Evolutionary conservation across 2,329 filamentous ascomycete species (phyloP).

Genomic region (Huntiella abstrusa): DNA sequence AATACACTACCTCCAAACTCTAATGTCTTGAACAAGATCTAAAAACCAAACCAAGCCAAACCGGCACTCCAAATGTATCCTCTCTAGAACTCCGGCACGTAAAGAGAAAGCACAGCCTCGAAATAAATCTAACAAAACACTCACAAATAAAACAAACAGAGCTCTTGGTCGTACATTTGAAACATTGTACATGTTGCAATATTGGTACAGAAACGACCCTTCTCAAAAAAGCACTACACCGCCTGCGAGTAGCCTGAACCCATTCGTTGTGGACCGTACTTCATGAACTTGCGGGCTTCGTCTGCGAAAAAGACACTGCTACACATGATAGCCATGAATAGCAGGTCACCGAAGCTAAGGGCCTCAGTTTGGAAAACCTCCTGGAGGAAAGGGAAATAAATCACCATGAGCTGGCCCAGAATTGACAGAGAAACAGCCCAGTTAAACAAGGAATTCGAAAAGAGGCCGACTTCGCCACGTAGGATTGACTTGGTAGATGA

Average conservation of each 20-base stretch:
- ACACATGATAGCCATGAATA: slow-evolving; percentile 53
- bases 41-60: too few relatives aligned
- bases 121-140: too few relatives aligned
- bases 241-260: slow-evolving; percentile 31
- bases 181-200: too few relatives aligned
- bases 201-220: too few relatives aligned
- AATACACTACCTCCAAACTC: too few relatives aligned
- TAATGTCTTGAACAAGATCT: too few relatives aligned
- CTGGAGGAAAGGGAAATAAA: slow-evolving; percentile 89
- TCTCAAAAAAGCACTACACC: slow-evolving; percentile 3
- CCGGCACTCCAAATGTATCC: too few relatives aligned
- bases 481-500: slow-evolving; percentile 81
- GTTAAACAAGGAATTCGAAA: slow-evolving; percentile 87
- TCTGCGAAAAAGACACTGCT: slow-evolving; percentile 93
- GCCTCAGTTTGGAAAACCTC: slow-evolving; percentile 92
- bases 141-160: slow-evolving; percentile 3
- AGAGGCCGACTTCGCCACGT: slow-evolving; percentile 63
- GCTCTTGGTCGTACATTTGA: too few relatives aligned
- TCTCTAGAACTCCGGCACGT: too few relatives aligned
- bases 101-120: too few relatives aligned
- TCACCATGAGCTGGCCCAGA: slow-evolving; percentile 71
- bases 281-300: slow-evolving; percentile 68
- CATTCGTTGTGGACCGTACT: slow-evolving; percentile 37
- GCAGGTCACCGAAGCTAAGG: slow-evolving; percentile 52
- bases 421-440: slow-evolving; percentile 79